Evolutionary conservation across 768 basidiomycete species (phyloP).

Genomic region (Mycena kentingensis): DNA sequence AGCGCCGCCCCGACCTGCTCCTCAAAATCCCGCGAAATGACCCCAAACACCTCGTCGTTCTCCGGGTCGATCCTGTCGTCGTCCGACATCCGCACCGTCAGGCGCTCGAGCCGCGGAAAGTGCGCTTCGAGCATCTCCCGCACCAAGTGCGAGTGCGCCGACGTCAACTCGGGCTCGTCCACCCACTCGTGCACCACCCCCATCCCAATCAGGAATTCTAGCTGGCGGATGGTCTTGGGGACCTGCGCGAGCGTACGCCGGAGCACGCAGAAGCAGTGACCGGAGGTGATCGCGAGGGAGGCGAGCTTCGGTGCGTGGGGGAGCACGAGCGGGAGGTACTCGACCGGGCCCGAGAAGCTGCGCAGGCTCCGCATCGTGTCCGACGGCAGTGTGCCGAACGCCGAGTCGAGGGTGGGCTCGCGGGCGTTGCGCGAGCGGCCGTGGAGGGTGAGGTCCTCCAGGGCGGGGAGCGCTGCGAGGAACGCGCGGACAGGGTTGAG

Average conservation of each 20-base stretch:
- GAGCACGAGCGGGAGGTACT: neutral
- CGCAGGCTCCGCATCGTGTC: neutral
- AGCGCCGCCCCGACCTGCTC: neutral
- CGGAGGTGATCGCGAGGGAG: neutral
- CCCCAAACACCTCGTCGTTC: neutral
- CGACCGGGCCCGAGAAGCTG: neutral
- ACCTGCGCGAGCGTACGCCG: neutral
- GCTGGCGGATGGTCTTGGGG: neutral
- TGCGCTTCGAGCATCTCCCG: neutral
- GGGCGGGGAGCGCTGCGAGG: slow-evolving; percentile 6
- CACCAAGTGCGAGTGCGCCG: neutral
- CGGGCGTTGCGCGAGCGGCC: slow-evolving; percentile 1
- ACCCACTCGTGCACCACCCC: neutral
- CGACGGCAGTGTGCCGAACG: slow-evolving; percentile 23
- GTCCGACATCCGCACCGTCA: neutral
- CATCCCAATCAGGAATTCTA: neutral
- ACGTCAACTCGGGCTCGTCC: neutral
- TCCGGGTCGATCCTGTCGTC: neutral
- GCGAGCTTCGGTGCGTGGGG: neutral
- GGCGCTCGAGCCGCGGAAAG: neutral
- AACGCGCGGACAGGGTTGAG: slow-evolving; percentile 4
- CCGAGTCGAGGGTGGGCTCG: slow-evolving; percentile 25
- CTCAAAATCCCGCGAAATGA: neutral
- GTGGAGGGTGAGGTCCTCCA: neutral
- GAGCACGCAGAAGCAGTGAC: neutral